A percentile compares a stretch with the other conserved stretches of the same genome.
Evolutionary conservation across 345 rosid species (phyloP).

Genomic region (Carallia pectinifolia): DNA sequence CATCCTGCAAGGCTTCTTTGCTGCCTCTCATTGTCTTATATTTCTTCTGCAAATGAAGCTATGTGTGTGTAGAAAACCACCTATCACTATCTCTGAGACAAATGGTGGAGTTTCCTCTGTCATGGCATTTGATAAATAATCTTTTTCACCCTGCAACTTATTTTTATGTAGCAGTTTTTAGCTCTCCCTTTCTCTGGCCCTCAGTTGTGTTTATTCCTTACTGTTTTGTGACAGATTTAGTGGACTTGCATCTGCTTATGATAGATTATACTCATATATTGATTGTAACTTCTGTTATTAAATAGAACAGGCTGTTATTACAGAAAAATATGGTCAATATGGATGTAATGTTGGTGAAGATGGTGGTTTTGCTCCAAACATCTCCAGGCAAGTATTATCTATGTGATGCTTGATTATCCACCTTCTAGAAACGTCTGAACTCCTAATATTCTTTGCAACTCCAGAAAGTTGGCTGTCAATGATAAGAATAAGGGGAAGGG

Average conservation of each 20-base stretch:
- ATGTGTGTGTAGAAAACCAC: not conserved
- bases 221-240: not conserved
- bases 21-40: not conserved
- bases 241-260: constrained; percentile 1
- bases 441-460: not conserved
- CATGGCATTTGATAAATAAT: not conserved
- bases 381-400: constrained; percentile 59
- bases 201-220: not conserved
- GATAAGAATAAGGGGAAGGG: not conserved
- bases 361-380: constrained; percentile 95
- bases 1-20: not conserved
- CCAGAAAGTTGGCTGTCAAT: not conserved
- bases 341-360: constrained; percentile 91
- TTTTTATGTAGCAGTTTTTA: not conserved
- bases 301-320: constrained; percentile 74
- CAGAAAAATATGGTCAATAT: constrained; percentile 67
- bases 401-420: constrained; percentile 20
- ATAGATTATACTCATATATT: constrained; percentile 14
- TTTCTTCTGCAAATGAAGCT: not conserved
- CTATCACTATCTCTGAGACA: not conserved
- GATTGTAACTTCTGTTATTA: constrained; percentile 35
- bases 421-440: not conserved
- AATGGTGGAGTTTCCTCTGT: not conserved
- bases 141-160: not conserved
- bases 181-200: not conserved